These are phyloP conservation scores for Aphanomyces cochlioides DNA, from an alignment of 352 stramenopile genomes.

Conservation along the genomic window DNA sequence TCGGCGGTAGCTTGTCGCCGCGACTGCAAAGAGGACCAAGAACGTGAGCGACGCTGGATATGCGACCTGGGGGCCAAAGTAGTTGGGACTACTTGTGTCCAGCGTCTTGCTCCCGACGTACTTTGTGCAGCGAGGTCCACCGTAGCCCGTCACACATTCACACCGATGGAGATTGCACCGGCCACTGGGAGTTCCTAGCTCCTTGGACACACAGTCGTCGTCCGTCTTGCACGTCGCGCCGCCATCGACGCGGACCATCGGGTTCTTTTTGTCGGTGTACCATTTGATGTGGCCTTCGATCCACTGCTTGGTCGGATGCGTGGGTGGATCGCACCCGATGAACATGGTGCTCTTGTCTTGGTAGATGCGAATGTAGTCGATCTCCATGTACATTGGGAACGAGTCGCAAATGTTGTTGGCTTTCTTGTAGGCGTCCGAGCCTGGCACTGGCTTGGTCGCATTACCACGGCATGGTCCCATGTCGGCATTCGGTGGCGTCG, in stretches of 20 bases:
- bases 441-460: conserved; percentile 29
- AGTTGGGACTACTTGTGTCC: neutral
- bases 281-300: conserved; percentile 52
- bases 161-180: conserved; percentile 49
- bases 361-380: conserved; percentile 33
- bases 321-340: conserved; percentile 48
- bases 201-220: conserved; percentile 39
- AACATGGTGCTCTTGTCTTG: conserved; percentile 38
- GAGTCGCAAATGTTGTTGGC: conserved; percentile 46
- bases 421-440: conserved; percentile 30
- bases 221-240: conserved; percentile 43
- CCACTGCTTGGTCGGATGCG: conserved; percentile 49
- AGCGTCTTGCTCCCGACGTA: neutral
- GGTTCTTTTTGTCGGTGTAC: conserved; percentile 47
- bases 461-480: conserved; percentile 51
- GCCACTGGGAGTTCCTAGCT: conserved; percentile 35
- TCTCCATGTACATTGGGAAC: conserved; percentile 44
- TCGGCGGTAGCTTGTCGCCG: conserved; percentile 5
- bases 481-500: conserved; percentile 46
- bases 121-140: conserved; percentile 32
- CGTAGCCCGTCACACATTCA: conserved; percentile 59
- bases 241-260: conserved; percentile 40
- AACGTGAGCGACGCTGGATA: neutral
- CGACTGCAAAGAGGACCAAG: neutral
- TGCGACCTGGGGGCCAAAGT: neutral